Conservation (phyloP, 148 eudicot species). For the Nepenthes gracilis region DNA sequence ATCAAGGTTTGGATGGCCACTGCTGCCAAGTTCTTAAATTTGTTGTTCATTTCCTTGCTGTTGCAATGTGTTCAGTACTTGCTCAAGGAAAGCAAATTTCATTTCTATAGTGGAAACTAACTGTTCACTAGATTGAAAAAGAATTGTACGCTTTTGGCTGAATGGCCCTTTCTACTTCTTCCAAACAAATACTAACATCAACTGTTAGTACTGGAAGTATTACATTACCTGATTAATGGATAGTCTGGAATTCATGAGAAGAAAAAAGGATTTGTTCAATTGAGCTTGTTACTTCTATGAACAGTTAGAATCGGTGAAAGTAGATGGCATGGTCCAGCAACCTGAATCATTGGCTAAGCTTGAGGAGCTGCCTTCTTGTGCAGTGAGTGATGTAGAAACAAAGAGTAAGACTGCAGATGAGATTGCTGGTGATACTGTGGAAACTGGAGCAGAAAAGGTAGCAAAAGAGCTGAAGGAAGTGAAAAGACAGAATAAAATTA, state of each 20-base stretch:
- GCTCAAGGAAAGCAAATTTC: too few species aligned
- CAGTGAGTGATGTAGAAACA: constrained; percentile 5
- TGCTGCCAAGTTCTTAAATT: background rate
- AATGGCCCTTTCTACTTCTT: too few species aligned
- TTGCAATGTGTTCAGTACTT: background rate
- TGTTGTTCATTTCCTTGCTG: background rate
- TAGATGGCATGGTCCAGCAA: constrained; percentile 7
- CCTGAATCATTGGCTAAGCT: constrained; percentile 13
- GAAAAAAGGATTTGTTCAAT: background rate
- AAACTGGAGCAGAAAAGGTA: constrained; percentile 18
- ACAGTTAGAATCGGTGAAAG: constrained; percentile 15
- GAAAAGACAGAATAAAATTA: constrained; percentile 51
- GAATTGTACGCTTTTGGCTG: too few species aligned
- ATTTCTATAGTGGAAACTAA: too few species aligned
- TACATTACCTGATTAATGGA: too few species aligned
- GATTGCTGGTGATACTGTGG: background rate
- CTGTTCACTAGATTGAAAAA: too few species aligned
- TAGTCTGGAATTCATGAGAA: background rate
- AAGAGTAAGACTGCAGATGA: constrained; percentile 4
- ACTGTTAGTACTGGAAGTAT: too few species aligned
- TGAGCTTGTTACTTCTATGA: background rate
- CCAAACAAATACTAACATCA: too few species aligned
- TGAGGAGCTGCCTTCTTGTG: constrained; percentile 8
- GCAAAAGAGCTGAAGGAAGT: constrained; percentile 44
- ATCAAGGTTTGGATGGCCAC: too few species aligned